phyloP scores from a whole-genome alignment of 257 asterid genomes.

The Solanum tacnaense region DNA sequence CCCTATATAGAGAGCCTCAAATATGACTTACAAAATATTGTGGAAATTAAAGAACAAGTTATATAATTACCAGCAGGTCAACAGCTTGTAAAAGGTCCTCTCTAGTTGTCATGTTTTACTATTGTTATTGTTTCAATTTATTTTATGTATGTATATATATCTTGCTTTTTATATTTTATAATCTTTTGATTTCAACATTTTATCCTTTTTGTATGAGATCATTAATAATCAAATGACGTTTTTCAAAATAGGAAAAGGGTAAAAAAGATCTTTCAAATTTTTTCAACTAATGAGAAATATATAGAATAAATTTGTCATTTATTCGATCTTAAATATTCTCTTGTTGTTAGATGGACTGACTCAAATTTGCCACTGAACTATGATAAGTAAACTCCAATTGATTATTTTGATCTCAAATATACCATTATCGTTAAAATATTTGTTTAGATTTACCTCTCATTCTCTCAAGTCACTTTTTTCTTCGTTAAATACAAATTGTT shows the following conservation, averaged over 20 bases:
- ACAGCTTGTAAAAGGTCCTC: not conserved
- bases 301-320: not conserved
- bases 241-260: not conserved
- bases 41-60: not conserved
- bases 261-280: not conserved
- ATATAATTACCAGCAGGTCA: not conserved
- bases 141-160: not conserved
- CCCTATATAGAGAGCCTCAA: not conserved
- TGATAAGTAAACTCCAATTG: not conserved
- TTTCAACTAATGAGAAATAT: not conserved
- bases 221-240: not conserved
- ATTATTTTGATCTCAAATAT: not conserved
- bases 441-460: not conserved
- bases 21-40: not conserved
- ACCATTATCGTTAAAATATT: not conserved
- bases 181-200: not conserved
- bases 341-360: not conserved
- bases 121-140: not conserved
- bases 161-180: not conserved
- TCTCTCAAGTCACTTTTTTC: no score
- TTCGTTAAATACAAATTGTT: no score
- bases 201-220: not conserved
- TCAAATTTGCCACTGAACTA: not conserved
- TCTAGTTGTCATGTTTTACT: not conserved
- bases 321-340: not conserved